phyloP scores from a whole-genome alignment of 164 flowering plant genomes.

The Magnolia kwangsiensis region DNA sequence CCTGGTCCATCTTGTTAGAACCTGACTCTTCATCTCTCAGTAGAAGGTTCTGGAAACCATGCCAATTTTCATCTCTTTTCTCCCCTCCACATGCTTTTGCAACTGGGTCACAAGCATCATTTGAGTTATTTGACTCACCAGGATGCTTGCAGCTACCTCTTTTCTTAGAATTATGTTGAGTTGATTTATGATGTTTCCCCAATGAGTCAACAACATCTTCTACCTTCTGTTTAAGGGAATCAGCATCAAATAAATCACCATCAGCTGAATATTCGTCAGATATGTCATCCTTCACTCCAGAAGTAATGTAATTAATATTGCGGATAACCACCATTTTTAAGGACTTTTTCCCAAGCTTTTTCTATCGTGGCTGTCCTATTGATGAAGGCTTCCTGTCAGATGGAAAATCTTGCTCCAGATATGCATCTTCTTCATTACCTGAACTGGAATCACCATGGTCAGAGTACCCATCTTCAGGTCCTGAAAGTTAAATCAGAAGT shows the following conservation, averaged over 20 bases:
- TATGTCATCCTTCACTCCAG: constrained; percentile 38
- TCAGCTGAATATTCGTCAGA: constrained; percentile 52
- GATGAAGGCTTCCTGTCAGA: constrained; percentile 27
- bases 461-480: constrained; percentile 1
- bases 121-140: constrained; percentile 14
- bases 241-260: constrained; percentile 51
- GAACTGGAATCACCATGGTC: constrained; percentile 45
- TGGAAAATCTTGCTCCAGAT: constrained; percentile 11
- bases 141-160: constrained; percentile 31
- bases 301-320: constrained; percentile 78
- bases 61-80: constrained; percentile 53
- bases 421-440: constrained; percentile 43
- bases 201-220: constrained; percentile 72
- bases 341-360: constrained; percentile 52
- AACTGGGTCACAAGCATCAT: constrained; percentile 24
- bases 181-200: constrained; percentile 48
- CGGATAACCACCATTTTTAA: constrained; percentile 83
- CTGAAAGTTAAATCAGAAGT: constrained; percentile 23
- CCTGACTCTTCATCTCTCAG: constrained; percentile 47
- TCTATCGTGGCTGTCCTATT: constrained; percentile 24
- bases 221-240: constrained; percentile 58
- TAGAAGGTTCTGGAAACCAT: constrained; percentile 73
- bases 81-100: constrained; percentile 25
- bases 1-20: constrained; percentile 17
- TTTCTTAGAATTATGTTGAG: constrained; percentile 40